Evolutionary conservation across 768 basidiomycete species (phyloP), one percentile per base, ranked within the genome.

Genomic region (Porphyrellus cyaneotinctus): DNA sequence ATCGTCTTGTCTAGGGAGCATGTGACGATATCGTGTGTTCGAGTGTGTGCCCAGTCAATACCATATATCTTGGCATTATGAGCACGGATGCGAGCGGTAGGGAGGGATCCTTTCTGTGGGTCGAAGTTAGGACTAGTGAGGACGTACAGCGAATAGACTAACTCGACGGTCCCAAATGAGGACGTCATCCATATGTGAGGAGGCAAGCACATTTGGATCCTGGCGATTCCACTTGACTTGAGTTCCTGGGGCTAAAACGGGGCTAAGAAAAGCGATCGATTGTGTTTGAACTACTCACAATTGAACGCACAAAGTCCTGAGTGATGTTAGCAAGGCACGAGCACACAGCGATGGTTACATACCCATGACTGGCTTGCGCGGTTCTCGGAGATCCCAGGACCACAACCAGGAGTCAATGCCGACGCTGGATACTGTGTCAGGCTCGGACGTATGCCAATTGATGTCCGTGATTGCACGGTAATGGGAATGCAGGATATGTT

Each of bases 221-320:
- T 85, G 83, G 14, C 90, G 78, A 65, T 95, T 98, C 92, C 93
- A 99, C 69, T 98, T 98, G 52, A 98, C 92, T 67, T 99, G 95
- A 0, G 95, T 97, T 1, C 90, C 93, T 15, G 81, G 85, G 17
- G 85, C 91, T 91, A 56, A 36, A 38, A 45, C 5, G 33, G 20
- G n/a, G 23, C 50, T 28, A 51, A 31, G 26, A 47, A 35, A 14
- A 23, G 31, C 12, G 26, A 35, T 41, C 18, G 3, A 37, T n/a
- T 35, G 14, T 12, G 22, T 38, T 30, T 35, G 26, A 26, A 31
- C 51, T 18, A 13, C 65, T 72, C 65, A 78, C 78, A 73, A 46
- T 83, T 81, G 67, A 85, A 80, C 20, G 78, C 79, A 60, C 79
- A 78, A 13, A 86, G 70, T 2, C 92, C 76, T 76, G 47, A 26